Evolutionary conservation across 2,329 filamentous ascomycete species (phyloP), one percentile per base, ranked within the genome.

Genomic region (Atkinsonella hypoxylon): DNA sequence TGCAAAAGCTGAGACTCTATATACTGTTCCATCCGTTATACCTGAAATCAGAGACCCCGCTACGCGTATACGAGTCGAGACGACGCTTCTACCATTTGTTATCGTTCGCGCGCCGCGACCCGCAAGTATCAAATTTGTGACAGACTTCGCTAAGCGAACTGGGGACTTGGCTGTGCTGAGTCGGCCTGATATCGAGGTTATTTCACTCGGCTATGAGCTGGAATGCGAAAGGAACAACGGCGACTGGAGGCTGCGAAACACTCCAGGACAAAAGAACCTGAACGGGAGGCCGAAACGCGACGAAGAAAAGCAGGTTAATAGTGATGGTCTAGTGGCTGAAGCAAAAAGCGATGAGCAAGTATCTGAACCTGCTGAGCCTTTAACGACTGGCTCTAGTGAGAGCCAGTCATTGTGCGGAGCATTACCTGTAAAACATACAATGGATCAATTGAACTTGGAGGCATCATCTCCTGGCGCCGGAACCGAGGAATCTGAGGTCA

Each of bases 131-230:
- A 85, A 84, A 61, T 77, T 91, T 53, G 79, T 96, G 4, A 82
- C 81, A 46, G 85, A 87, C 52, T 97, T 97, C 71, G 87, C 93
- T 43, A 80, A 87, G 50, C 85, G 82, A 64, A 97, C 93, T 0
- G 93, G 93, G 50, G 93, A 98, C 66, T 76, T 90, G 55, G 80
- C 85, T 11, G 91, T 96, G 1, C 72, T 98, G 52, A 96, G 90
- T 69, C 82, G 78, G 62, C 86, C 89, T 1, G 93, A 98, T 81
- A 73, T 97, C 54, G 86, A 94, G 58, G 78, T 98, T 40, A 73
- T 97, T 61, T 93, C 91, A 9, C 72, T 98, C 51, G 86, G 89
- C 1, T 97, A 97, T 65, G 93, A 98, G 65, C 65, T 97, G n/a
- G 91, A 97, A 61, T 86, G 87, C 60, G 90, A 97, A 71, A 75